phyloP scores from a whole-genome alignment of 495 filamentous ascomycete genomes.

The Cenococcum geophilum region DNA sequence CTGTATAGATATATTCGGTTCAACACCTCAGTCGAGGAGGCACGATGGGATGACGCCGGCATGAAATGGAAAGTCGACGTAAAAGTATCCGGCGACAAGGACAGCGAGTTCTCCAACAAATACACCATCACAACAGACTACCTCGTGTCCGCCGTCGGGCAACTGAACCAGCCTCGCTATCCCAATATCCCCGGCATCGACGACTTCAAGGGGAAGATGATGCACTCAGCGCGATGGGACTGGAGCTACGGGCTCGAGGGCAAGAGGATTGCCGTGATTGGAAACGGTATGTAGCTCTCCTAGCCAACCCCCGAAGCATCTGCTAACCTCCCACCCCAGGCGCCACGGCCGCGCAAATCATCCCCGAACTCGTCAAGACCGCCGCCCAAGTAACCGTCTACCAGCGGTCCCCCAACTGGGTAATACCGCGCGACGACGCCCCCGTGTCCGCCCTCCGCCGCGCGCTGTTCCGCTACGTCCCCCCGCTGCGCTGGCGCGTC shows the following conservation, averaged over 20 bases:
- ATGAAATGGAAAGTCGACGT: constrained; percentile 52
- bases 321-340: constrained; percentile 32
- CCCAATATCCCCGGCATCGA: constrained; percentile 54
- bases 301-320: background rate
- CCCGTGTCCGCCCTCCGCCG: constrained; percentile 40
- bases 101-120: constrained; percentile 41
- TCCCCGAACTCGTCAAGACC: constrained; percentile 55
- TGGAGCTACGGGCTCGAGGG: constrained; percentile 50
- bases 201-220: constrained; percentile 49
- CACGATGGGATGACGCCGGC: constrained; percentile 50
- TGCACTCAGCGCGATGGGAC: constrained; percentile 47
- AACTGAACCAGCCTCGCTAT: constrained; percentile 54
- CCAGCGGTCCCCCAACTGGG: constrained; percentile 64
- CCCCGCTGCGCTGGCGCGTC: constrained; percentile 44
- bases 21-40: constrained; percentile 47
- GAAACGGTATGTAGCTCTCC: constrained; percentile 31
- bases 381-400: constrained; percentile 56
- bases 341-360: constrained; percentile 65
- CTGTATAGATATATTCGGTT: constrained; percentile 54
- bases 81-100: constrained; percentile 43
- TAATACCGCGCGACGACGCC: constrained; percentile 46
- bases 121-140: constrained; percentile 52
- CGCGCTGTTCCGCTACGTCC: constrained; percentile 42
- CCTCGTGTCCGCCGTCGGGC: constrained; percentile 58
- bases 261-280: constrained; percentile 47